Evolutionary conservation across 148 eudicot genomes (phyloP), one percentile per base, ranked within the genome.

Genomic region (Rhododendron kiyosumense): DNA sequence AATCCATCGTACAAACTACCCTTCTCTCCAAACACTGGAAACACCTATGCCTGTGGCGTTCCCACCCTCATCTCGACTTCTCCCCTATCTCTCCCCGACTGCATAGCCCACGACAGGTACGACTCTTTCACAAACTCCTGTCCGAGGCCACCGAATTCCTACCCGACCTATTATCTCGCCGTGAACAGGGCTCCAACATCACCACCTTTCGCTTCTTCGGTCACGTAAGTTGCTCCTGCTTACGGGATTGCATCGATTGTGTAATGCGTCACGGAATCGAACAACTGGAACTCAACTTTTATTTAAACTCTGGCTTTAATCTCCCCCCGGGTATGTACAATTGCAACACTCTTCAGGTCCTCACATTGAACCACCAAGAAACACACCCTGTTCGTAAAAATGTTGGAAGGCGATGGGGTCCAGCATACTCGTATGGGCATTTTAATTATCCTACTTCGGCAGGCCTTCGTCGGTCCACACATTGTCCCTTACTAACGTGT

Each of bases 261-360:
- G 93, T 94, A 0, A 86, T 89, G 15, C 83, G 51, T 76, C 88
- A 63, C 6, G 89, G 89, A 49, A 94, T 94, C 8, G 90, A 90
- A 73, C 90, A 91, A 12, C 91, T 94, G 4, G 96, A 94, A 36
- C 61, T 94, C 13, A 92, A 89, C n/a, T 88, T 92, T 5, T 57
- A 84, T 0, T 90, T 92, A 0, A 77, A 87, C 63, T 92, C 89
- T 22, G 78, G 38, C n/a, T 94, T 94, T 46, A 90, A 88, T 32
- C 85, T 92, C 26, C 93, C 96, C 43, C 1, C 74, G 90, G 14
- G 77, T 5, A 0, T 57, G 24, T 57, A 0, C 63, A 0, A 4
- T 18, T 57, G 63, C 63, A 18, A 57, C 5, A 63, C 17, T 86
- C 91, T 94, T 18, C 0, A 78, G 87, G 84, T 87, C 13, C 83